Evolutionary conservation across 1,284 basidiomycete species (phyloP).

Genomic region (Trichosporon sp.): DNA sequence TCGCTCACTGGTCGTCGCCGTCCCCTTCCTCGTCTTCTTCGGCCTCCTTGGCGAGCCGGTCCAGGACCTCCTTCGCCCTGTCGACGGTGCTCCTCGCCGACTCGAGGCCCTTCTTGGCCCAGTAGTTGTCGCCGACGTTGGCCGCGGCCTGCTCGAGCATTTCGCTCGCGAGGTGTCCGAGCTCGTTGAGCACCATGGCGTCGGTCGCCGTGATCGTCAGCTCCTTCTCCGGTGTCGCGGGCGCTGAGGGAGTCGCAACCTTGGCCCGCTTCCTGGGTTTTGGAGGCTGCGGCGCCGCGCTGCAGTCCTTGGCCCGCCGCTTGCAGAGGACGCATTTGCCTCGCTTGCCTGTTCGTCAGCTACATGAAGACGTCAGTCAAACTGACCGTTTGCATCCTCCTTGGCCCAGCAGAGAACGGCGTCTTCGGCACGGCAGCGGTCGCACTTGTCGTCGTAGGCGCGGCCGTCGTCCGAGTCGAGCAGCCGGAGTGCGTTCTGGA

Average conservation of each 20-base stretch:
- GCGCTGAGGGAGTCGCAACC: too few species aligned
- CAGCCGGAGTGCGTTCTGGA: too few species aligned
- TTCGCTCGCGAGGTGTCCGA: background rate
- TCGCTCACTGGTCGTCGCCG: background rate
- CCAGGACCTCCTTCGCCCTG: slow-evolving; percentile 74
- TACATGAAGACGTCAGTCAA: background rate
- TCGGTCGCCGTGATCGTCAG: background rate
- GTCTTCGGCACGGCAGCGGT: too few species aligned
- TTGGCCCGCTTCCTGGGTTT: background rate
- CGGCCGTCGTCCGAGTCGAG: too few species aligned
- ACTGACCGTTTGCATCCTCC: too few species aligned
- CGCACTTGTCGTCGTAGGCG: too few species aligned
- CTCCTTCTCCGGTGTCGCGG: background rate
- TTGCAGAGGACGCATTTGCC: background rate
- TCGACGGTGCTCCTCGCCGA: slow-evolving; percentile 86
- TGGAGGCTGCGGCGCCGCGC: background rate
- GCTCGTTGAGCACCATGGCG: background rate
- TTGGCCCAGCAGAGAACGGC: too few species aligned
- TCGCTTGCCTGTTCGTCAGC: background rate
- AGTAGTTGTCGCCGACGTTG: background rate
- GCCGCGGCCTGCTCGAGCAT: background rate
- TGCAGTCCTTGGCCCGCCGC: background rate
- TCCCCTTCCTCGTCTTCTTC: background rate
- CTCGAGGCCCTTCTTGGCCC: slow-evolving; percentile 3
- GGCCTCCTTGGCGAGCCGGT: slow-evolving; percentile 61